Evolutionary conservation across 1,284 basidiomycete genomes (phyloP).

Genomic region (Malassezia obtusa): DNA sequence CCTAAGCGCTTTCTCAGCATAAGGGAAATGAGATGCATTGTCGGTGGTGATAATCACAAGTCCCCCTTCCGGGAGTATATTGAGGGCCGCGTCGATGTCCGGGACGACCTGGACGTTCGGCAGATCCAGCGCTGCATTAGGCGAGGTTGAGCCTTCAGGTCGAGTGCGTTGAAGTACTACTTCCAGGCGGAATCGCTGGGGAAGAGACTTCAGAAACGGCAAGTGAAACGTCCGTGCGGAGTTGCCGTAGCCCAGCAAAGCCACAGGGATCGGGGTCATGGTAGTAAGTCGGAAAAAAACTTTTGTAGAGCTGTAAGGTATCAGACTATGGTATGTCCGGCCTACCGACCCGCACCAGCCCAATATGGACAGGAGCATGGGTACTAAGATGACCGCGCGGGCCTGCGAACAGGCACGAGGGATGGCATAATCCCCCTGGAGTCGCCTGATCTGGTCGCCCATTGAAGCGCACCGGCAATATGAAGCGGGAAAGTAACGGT

Average conservation of each 20-base stretch:
- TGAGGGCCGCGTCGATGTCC: slow-evolving; percentile 30
- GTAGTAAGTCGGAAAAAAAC: not conserved
- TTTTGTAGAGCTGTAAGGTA: too few relatives aligned
- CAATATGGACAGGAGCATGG: slow-evolving; percentile 6
- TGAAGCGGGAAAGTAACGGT: not conserved
- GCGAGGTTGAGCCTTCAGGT: slow-evolving; percentile 15
- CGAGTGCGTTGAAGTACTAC: slow-evolving; percentile 41
- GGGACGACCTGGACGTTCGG: slow-evolving; percentile 30
- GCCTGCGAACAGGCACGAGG: slow-evolving; percentile 14
- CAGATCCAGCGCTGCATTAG: slow-evolving; percentile 22
- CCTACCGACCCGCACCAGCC: slow-evolving; percentile 17
- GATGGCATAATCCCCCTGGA: slow-evolving; percentile 18
- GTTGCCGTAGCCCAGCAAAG: slow-evolving; percentile 37
- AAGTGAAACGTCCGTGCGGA: slow-evolving; percentile 42
- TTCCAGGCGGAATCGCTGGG: slow-evolving; percentile 29
- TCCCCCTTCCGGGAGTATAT: slow-evolving; percentile 27
- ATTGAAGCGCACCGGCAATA: slow-evolving; percentile 13
- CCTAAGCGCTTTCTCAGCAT: slow-evolving; percentile 37
- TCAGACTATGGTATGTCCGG: slow-evolving; percentile 11
- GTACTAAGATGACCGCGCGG: slow-evolving; percentile 20
- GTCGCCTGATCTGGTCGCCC: slow-evolving; percentile 18
- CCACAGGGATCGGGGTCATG: slow-evolving; percentile 29
- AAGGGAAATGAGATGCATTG: slow-evolving; percentile 40
- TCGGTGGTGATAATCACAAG: slow-evolving; percentile 45
- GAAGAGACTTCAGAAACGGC: slow-evolving; percentile 33